Conservation (phyloP, 495 filamentous ascomycete genomes). For the Penicillium canariense region DNA sequence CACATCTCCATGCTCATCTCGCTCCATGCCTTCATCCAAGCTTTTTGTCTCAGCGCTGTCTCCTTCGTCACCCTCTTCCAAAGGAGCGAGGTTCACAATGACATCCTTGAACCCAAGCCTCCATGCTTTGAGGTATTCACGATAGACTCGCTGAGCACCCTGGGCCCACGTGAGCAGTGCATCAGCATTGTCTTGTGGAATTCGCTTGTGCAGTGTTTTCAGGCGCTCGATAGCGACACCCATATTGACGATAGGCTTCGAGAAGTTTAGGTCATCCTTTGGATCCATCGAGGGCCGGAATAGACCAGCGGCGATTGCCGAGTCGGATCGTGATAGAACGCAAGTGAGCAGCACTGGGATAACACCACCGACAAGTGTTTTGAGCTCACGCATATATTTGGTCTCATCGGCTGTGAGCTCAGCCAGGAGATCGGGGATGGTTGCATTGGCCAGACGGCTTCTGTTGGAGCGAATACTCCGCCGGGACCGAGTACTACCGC, state of each 20-base stretch:
- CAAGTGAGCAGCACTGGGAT: slow-evolving; percentile 88
- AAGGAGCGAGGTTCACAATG: slow-evolving; percentile 85
- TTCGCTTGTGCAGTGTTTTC: slow-evolving; percentile 72
- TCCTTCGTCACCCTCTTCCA: slow-evolving; percentile 46
- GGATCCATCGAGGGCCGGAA: slow-evolving; percentile 55
- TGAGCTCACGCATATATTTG: slow-evolving; percentile 90
- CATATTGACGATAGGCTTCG: slow-evolving; percentile 92
- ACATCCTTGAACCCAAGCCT: slow-evolving; percentile 93
- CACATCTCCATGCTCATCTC: slow-evolving; percentile 76
- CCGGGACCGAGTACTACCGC: slow-evolving; percentile 64
- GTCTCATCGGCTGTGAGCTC: slow-evolving; percentile 82
- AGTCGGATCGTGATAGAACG: slow-evolving; percentile 71
- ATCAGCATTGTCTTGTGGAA: slow-evolving; percentile 67
- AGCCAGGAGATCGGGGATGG: slow-evolving; percentile 68
- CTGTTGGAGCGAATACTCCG: slow-evolving; percentile 71
- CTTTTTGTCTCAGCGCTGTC: slow-evolving; percentile 53
- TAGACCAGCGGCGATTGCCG: slow-evolving; percentile 63
- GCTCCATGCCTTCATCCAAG: slow-evolving; percentile 66
- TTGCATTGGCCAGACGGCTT: slow-evolving; percentile 62
- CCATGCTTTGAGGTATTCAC: slow-evolving; percentile 88
- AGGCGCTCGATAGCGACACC: slow-evolving; percentile 84
- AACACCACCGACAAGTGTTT: slow-evolving; percentile 91
- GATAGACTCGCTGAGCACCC: slow-evolving; percentile 71
- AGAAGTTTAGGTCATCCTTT: slow-evolving; percentile 61
- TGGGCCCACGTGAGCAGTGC: slow-evolving; percentile 78